A percentile compares a stretch with the other conserved stretches of the same genome.
These are phyloP conservation scores for Truncatella angustata DNA, from an alignment of 2,329 filamentous ascomycete genomes.

Conservation along the genomic window DNA sequence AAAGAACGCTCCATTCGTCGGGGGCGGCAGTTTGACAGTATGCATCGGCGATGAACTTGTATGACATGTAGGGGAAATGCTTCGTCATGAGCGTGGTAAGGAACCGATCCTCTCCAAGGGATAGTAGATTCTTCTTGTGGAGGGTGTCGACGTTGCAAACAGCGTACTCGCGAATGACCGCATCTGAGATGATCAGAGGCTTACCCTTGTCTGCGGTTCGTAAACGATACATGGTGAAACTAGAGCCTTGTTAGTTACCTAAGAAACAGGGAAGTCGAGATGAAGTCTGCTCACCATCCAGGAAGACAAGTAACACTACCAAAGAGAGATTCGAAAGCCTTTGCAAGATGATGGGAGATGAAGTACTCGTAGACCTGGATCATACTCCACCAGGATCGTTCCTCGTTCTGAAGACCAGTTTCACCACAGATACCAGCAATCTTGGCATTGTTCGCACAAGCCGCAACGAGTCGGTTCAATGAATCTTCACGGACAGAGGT, in stretches of 20 bases:
- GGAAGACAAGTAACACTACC: conserved; percentile 98
- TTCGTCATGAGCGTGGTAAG: conserved; percentile 98
- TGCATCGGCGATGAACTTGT: conserved; percentile 92
- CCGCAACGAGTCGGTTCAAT: conserved; percentile 86
- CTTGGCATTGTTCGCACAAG: conserved; percentile 90
- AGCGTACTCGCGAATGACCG: conserved; percentile 82
- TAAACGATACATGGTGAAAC: conserved; percentile 98
- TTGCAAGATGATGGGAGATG: conserved; percentile 94
- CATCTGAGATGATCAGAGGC: conserved; percentile 89
- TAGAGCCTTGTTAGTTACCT: conserved; percentile 35
- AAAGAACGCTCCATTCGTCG: conserved; percentile 86
- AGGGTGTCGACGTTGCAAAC: conserved; percentile 89
- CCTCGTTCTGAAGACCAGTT: conserved; percentile 93
- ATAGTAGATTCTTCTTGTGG: conserved; percentile 81
- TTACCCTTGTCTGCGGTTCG: conserved; percentile 92
- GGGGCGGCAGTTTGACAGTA: conserved; percentile 92
- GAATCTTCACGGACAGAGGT: conserved; percentile 91
- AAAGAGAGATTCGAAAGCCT: conserved; percentile 97
- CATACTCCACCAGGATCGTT: conserved; percentile 98
- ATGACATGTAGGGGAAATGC: conserved; percentile 92
- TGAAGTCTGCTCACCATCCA: conserved; percentile 71
- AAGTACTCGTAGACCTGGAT: conserved; percentile 99
- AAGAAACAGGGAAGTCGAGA: conserved; percentile 19
- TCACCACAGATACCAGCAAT: conserved; percentile 98
- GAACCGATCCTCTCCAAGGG: conserved; percentile 80